Base-by-base conservation (phyloP, 1,284 basidiomycete genomes). In the Microstroma glucosiphilum region DNA sequence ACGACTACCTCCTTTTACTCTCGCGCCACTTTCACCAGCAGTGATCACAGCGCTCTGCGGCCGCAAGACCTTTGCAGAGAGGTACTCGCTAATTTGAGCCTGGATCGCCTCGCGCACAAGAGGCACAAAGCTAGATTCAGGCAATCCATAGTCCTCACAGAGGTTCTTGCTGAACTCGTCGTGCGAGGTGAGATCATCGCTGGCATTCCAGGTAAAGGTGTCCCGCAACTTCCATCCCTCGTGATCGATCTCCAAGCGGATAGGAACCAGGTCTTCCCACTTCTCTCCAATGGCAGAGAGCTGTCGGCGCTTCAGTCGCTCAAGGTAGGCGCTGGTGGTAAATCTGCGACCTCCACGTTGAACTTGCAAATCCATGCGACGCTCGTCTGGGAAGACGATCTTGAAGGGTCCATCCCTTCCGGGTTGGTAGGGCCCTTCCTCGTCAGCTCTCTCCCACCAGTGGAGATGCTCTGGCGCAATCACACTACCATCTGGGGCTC, bases 181-280 rank as follows among this genome's bases (percentile, higher is more conserved):
- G 1, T 92, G 90, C 0, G 90, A 90, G 42, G 96, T 86, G 59
- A 91, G 83, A 1, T 89, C 87, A 80, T 97, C 94, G 90, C 76
- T 56, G 59, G 93, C 82, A 76, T 98, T 96, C 94, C 94, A 99
- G 41, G 94, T 86, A 80, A 98, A 96, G 0, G 94, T 93, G 79
- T 99, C 94, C 43, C 92, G 86, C 83, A 97, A 87, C 80, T 89
- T 90, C 78, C 89, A 88, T 76, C 91, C 89, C 58, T 85, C 85
- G 60, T 94, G 88, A 71, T 98, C 96, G 72, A 97, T 87, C 80
- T 98, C 96, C 58, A 99, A 83, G 21, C 94, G 86, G 58, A 98
- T 90, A 1, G 94, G 94, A 6, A 98, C 89, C 42, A 97, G 86
- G 71, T 86, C 83, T 76, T 93, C 92, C 8, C 49, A 40, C 23